A percentile compares a stretch with the other conserved stretches of the same genome.
phyloP scores from a whole-genome alignment of 2,329 filamentous ascomycete genomes.

The Claviceps sorghi region DNA sequence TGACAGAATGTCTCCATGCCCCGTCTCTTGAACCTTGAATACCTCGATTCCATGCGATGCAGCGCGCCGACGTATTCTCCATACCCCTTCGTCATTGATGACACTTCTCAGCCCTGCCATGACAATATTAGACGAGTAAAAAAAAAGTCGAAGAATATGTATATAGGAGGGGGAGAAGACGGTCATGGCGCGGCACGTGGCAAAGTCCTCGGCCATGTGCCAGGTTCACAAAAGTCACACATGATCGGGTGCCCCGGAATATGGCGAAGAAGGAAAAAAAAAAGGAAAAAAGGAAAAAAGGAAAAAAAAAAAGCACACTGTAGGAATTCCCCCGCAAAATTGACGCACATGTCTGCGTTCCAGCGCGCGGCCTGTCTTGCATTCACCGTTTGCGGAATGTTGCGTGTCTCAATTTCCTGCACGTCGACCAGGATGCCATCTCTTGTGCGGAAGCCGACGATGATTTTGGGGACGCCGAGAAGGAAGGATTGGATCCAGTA shows the following conservation, averaged over 20 bases:
- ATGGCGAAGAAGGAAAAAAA: background rate
- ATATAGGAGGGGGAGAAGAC: background rate
- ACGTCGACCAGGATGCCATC: conserved; percentile 57
- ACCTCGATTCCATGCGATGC: conserved; percentile 56
- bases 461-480: conserved; percentile 78
- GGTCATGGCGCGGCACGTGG: background rate
- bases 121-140: background rate
- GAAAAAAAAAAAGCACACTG: conserved; percentile 40
- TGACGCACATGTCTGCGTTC: conserved; percentile 90
- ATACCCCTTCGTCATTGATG: conserved; percentile 60
- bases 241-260: too few species aligned
- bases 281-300: background rate
- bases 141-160: background rate
- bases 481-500: conserved; percentile 97
- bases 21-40: conserved; percentile 56
- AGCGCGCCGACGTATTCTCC: conserved; percentile 57
- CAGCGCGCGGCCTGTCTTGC: conserved; percentile 52
- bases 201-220: background rate
- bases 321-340: conserved; percentile 67
- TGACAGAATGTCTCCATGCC: conserved; percentile 62
- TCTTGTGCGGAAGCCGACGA: conserved; percentile 71
- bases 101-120: conserved; percentile 45
- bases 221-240: too few species aligned
- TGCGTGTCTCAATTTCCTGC: conserved; percentile 66
- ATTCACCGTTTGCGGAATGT: conserved; percentile 63